Evolutionary conservation across 1,284 basidiomycete species (phyloP).

Genomic region (Heterobasidion irregulare): DNA sequence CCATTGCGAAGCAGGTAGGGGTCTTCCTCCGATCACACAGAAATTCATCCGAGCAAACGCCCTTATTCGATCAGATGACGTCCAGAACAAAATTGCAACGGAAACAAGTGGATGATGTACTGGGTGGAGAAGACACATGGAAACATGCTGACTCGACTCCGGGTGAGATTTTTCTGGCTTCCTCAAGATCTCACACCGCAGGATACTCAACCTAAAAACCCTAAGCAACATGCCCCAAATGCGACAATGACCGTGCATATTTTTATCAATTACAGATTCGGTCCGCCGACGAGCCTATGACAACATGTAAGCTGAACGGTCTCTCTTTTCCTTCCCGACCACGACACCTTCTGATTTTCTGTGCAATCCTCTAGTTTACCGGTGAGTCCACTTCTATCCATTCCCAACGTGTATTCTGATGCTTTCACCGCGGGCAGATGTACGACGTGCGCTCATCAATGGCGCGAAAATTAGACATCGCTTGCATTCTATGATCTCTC

Average conservation of each 20-base stretch:
- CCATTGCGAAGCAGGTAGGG: conserved; percentile 71
- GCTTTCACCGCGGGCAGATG: conserved; percentile 28
- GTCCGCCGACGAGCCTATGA: conserved; percentile 96
- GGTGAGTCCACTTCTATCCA: conserved; percentile 14
- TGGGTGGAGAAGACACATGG: conserved; percentile 93
- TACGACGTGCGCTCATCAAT: conserved; percentile 47
- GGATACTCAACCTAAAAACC: background rate
- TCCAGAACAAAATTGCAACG: conserved; percentile 76
- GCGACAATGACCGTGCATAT: conserved; percentile 84
- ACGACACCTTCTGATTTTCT: conserved; percentile 4
- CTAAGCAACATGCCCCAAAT: conserved; percentile 78
- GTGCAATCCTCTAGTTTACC: conserved; percentile 21
- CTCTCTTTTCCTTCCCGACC: conserved; percentile 2
- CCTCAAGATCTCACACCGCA: background rate
- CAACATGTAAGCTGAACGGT: conserved; percentile 67
- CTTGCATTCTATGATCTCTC: background rate
- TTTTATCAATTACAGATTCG: conserved; percentile 96
- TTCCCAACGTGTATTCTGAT: background rate
- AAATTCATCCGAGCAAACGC: background rate
- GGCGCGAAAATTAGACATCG: conserved; percentile 38
- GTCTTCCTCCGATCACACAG: conserved; percentile 7
- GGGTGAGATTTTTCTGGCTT: conserved; percentile 35
- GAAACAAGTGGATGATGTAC: conserved; percentile 89
- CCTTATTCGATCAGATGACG: conserved; percentile 57
- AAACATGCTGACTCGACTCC: conserved; percentile 89